These are phyloP conservation scores for Ampelomyces quisqualis DNA, from an alignment of 2,329 filamentous ascomycete species.

Conservation along the genomic window DNA sequence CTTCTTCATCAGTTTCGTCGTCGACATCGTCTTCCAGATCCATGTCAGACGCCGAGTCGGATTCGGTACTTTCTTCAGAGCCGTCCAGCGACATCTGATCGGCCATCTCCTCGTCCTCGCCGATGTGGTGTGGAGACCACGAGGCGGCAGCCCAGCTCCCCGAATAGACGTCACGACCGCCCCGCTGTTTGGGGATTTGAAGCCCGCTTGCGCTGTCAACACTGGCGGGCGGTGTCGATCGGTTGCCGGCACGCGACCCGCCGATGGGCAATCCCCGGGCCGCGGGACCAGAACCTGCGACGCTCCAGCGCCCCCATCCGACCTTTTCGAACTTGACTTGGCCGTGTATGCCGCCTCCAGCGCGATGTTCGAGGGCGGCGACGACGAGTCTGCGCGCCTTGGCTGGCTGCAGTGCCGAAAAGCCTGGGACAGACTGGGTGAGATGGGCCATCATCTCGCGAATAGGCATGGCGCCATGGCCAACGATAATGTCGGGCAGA, in stretches of 20 bases:
- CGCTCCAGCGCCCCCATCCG: conserved; percentile 96
- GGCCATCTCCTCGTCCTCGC: conserved; percentile 57
- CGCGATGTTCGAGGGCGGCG: conserved; percentile 81
- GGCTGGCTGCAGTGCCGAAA: conserved; percentile 81
- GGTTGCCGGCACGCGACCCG: conserved; percentile 32
- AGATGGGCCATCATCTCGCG: conserved; percentile 94
- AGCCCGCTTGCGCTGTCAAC: conserved; percentile 46
- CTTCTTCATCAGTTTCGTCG: conserved; percentile 91
- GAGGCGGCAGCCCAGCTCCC: conserved; percentile 70
- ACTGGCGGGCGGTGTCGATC: conserved; percentile 55
- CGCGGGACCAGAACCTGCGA: conserved; percentile 52
- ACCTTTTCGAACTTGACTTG: conserved; percentile 91
- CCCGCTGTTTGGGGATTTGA: conserved; percentile 47
- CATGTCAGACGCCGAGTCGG: conserved; percentile 69
- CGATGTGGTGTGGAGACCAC: conserved; percentile 61
- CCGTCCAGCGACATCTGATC: conserved; percentile 93
- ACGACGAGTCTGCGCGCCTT: conserved; percentile 91
- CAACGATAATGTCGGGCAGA: conserved; percentile 84
- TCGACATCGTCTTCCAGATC: conserved; percentile 69
- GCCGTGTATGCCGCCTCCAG: conserved; percentile 60
- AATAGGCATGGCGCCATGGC: conserved; percentile 88
- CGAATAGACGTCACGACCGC: conserved; percentile 45
- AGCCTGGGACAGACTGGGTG: conserved; percentile 89
- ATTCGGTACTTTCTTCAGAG: conserved; percentile 64
- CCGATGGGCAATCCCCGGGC: conserved; percentile 48